These are phyloP conservation scores for Aspergillus avenaceus DNA, from an alignment of 495 filamentous ascomycete species.

Conservation along the genomic window DNA sequence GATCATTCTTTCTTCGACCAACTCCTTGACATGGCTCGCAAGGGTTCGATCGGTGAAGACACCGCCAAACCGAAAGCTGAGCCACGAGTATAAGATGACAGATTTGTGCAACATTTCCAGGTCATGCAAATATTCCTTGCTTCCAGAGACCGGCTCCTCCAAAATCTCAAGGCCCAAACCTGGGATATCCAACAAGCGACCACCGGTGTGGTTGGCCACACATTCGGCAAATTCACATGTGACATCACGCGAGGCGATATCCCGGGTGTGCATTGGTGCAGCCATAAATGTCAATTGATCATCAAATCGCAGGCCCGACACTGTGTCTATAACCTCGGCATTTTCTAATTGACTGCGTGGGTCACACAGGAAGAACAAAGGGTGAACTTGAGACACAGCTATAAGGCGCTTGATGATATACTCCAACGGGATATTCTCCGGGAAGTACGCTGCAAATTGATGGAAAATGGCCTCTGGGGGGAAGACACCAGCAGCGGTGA, in stretches of 20 bases:
- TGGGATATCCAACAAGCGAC: conserved; percentile 60
- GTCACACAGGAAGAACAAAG: conserved; percentile 69
- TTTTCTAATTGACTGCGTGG: conserved; percentile 54
- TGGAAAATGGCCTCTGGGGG: conserved; percentile 64
- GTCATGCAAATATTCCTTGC: conserved; percentile 51
- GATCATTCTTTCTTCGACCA: conserved; percentile 78
- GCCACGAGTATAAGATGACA: conserved; percentile 83
- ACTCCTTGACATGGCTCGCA: conserved; percentile 71
- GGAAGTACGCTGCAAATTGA: conserved; percentile 73
- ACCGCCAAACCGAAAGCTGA: conserved; percentile 67
- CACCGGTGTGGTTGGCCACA: conserved; percentile 60
- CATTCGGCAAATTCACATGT: conserved; percentile 59
- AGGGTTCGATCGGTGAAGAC: conserved; percentile 75
- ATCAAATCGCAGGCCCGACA: conserved; percentile 55
- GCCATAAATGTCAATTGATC: conserved; percentile 75
- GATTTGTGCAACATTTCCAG: conserved; percentile 78
- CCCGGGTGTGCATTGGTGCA: conserved; percentile 50
- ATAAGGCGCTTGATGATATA: conserved; percentile 71
- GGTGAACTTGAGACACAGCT: conserved; percentile 55
- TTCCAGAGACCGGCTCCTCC: conserved; percentile 42
- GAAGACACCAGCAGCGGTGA: conserved; percentile 70
- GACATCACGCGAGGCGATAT: conserved; percentile 24
- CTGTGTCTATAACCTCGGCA: conserved; percentile 65
- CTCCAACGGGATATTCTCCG: conserved; percentile 66
- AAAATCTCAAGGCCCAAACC: conserved; percentile 65